Evolutionary conservation across 2,329 filamentous ascomycete species (phyloP).

Genomic region (Fusarium circinatum): DNA sequence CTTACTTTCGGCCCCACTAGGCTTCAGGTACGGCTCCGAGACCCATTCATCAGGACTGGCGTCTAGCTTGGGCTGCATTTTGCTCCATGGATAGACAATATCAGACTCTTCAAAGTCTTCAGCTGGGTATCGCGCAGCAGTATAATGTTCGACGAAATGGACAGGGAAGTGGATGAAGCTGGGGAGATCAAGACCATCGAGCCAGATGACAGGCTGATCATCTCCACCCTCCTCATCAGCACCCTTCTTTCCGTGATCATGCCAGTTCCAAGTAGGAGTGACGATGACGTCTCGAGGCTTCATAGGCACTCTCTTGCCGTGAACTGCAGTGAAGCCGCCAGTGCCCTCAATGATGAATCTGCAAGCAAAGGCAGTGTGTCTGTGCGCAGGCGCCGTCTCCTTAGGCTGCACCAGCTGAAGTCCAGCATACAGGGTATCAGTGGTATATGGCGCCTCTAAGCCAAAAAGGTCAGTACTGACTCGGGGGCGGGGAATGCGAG

Average conservation of each 20-base stretch:
- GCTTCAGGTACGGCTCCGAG: conserved; percentile 47
- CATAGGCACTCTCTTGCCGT: conserved; percentile 63
- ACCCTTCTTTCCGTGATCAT: conserved; percentile 68
- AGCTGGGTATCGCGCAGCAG: conserved; percentile 57
- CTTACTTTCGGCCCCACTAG: conserved; percentile 46
- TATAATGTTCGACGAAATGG: conserved; percentile 63
- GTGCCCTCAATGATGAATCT: conserved; percentile 67
- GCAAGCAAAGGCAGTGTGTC: conserved; percentile 65
- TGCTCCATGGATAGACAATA: conserved; percentile 60
- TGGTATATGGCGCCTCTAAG: conserved; percentile 62
- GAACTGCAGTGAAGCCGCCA: conserved; percentile 64
- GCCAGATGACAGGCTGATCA: conserved; percentile 62
- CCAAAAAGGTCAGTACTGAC: not conserved
- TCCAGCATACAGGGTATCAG: conserved; percentile 67
- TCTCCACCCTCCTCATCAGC: conserved; percentile 43
- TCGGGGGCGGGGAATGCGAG: too few species aligned
- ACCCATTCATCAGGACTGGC: not conserved
- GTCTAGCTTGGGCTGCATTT: conserved; percentile 57
- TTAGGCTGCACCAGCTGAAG: conserved; percentile 66
- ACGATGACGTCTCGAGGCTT: conserved; percentile 64
- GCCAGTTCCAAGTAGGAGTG: conserved; percentile 68
- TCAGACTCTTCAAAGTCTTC: conserved; percentile 54
- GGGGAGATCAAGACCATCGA: conserved; percentile 65
- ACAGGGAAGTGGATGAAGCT: conserved; percentile 61
- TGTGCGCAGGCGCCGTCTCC: conserved; percentile 65